Evolutionary conservation across 179 eudicot species (phyloP).

Genomic region (Pouteria campechiana): DNA sequence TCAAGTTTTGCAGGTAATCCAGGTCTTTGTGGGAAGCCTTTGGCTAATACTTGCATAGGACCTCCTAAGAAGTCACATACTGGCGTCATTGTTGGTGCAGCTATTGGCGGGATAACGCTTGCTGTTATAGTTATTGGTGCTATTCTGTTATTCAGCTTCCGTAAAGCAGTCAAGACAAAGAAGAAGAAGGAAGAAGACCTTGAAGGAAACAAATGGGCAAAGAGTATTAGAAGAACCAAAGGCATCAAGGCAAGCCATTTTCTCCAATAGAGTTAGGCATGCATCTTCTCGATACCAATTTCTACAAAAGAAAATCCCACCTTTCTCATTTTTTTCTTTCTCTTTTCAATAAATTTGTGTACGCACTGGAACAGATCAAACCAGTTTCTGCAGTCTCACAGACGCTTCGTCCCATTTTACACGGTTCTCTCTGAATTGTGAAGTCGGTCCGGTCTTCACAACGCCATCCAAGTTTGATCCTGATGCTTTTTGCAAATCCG

Average conservation of each 20-base stretch:
- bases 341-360: too few relatives aligned
- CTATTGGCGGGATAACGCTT: slow-evolving; percentile 42
- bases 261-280: too few relatives aligned
- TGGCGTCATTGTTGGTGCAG: slow-evolving; percentile 33
- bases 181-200: slow-evolving; percentile 69
- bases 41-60: slow-evolving; percentile 27
- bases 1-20: slow-evolving; percentile 46
- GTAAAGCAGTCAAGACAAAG: slow-evolving; percentile 50
- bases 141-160: slow-evolving; percentile 26
- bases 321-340: too few relatives aligned
- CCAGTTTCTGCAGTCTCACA: too few relatives aligned
- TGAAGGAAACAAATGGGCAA: slow-evolving; percentile 94
- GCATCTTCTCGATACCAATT: too few relatives aligned
- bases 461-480: too few relatives aligned
- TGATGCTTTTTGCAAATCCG: too few relatives aligned
- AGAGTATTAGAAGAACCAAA: slow-evolving; percentile 70
- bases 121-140: slow-evolving; percentile 23
- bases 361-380: too few relatives aligned
- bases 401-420: too few relatives aligned
- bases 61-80: slow-evolving; percentile 15
- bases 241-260: slow-evolving; percentile 43
- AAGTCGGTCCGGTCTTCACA: too few relatives aligned
- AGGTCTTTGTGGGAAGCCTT: slow-evolving; percentile 61
- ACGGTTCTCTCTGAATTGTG: too few relatives aligned
- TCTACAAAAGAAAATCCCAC: too few relatives aligned